Base-by-base conservation (phyloP, 441 rosid species). In the Melastoma candidum region DNA sequence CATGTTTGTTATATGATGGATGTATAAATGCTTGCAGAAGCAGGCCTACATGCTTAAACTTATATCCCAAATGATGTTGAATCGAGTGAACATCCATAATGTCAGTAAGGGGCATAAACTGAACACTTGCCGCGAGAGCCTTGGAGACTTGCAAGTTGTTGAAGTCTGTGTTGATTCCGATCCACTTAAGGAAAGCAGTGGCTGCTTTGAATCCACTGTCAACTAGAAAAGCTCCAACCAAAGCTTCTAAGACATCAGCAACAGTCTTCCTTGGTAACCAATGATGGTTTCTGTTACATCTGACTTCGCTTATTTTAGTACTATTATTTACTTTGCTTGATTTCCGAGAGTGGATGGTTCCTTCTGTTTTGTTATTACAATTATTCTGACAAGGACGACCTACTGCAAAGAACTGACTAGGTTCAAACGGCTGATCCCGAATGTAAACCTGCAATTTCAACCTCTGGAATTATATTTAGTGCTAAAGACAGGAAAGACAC, bases 181-280 rank as follows among this genome's bases (percentile, higher is more conserved):
- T 72, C 98, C 98, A 93, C 68, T 71, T 76, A 65, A 93, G 95
- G 79, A 93, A 86, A 48, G 87, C 87, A 49, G 65, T 63, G 56
- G 98, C 95, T 53, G 85, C 95, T 74, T 77, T 82, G 73, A 93
- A 93, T 64, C 98, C 97, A 65, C 80, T 73, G 59, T 92, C 98
- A 70, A 85, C 92, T 67, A 92, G 54, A 70, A 88, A 84, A 57
- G 95, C 97, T 60, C 98, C 98, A 29, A 93, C 78, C 59, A 93
- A 95, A 55, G 97, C 94, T 83, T 93, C 97, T 47, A 84, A 86
- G 46, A 82, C 85, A 71, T 93, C 98, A 47, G 98, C 90, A 74
- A 93, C 80, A 61, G 95, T 88, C 74, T 84, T 84, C 77, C 77
- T 88, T 50, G 73, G 76, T 59, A 93, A 75, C 88, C 86, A 84